Base-by-base conservation (phyloP, 2,329 filamentous ascomycete species). In the Pseudocercospora crystallina region DNA sequence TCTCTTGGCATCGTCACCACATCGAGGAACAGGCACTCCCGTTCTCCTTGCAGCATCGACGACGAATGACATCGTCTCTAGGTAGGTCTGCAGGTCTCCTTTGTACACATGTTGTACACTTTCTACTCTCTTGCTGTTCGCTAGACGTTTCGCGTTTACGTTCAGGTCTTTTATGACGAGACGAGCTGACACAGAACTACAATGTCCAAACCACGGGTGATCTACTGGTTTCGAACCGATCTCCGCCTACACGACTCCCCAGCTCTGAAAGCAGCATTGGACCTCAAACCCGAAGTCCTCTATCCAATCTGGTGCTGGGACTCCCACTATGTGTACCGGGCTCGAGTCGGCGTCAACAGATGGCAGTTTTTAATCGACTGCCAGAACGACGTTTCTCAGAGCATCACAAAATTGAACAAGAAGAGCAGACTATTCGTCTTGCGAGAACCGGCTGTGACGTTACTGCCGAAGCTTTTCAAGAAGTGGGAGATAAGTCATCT, bases 291-390 rank as follows among this genome's bases (percentile, higher is more conserved):
- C 1, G 87, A 90, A 49, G 81, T 79, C 14, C 73, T 91, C 20
- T 90, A 85, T 74, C 87, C 86, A 1, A 80, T 90, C 39, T 91
- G 87, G 77, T 89, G 84, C 1, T 91, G 57, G 57, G 57, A 60
- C 38, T 86, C 86, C 49, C 85, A 90, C 66, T 90, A 90, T 65
- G 85, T 90, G 20, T 90, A 89, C 65, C 79, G 79, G 30, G 82
- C 84, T 1, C 79, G 86, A 50, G 86, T 85, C 4, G 85, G 85
- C 0, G 73, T 82, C 8, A 91, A 91, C 62, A 76, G 87, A 59
- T 90, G 86, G 84, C 83, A 88, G 61, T 90, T 85, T 62, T 69
- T 89, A 73, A 76, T 90, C 17, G 87, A 90, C 65, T 89, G 86
- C 61, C 86, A 90, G 63, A 80, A 78, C 58, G 84, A 89, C 63